These are phyloP conservation scores for Rhodotorula sp. DNA, from an alignment of 1,284 basidiomycete species.

Conservation along the genomic window DNA sequence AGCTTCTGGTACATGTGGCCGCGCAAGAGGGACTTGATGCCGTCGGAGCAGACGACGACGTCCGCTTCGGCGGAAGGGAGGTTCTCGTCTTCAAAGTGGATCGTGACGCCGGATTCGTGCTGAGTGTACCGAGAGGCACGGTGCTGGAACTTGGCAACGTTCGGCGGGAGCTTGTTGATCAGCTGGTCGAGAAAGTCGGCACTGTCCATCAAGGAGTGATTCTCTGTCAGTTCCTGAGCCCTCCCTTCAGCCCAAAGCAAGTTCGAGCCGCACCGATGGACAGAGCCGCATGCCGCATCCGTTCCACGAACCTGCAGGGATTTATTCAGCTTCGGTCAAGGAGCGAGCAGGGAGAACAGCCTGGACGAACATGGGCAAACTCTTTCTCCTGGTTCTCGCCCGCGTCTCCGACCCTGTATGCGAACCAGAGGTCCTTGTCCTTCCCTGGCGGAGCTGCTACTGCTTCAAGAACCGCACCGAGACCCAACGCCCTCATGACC, in stretches of 20 bases:
- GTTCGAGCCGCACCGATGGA: conserved; percentile 6
- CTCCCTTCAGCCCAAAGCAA: too few species aligned
- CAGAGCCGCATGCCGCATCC: conserved; percentile 11
- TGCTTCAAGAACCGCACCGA: conserved; percentile 6
- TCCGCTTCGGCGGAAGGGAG: conserved; percentile 29
- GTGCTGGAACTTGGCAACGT: conserved; percentile 15
- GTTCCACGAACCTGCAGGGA: not conserved
- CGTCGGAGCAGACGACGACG: conserved; percentile 46
- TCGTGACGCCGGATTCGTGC: conserved; percentile 15
- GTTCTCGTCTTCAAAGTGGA: conserved; percentile 2
- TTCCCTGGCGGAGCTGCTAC: conserved; percentile 10
- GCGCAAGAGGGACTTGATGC: conserved; percentile 45
- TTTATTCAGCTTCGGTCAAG: not conserved
- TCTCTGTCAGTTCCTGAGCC: not conserved
- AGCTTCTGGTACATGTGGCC: conserved; percentile 36
- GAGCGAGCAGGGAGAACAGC: not conserved
- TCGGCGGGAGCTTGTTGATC: conserved; percentile 21
- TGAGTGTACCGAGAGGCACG: conserved; percentile 20
- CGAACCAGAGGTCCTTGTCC: conserved; percentile 27
- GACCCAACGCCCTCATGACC: conserved; percentile 20
- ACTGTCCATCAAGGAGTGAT: not conserved
- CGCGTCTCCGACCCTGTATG: conserved; percentile 25
- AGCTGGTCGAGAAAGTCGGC: conserved; percentile 41
- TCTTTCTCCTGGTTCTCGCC: conserved; percentile 19
- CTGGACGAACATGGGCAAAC: conserved; percentile 15